phyloP scores from a whole-genome alignment of 768 basidiomycete genomes.

The Rhodotorula kratochvilovae region DNA sequence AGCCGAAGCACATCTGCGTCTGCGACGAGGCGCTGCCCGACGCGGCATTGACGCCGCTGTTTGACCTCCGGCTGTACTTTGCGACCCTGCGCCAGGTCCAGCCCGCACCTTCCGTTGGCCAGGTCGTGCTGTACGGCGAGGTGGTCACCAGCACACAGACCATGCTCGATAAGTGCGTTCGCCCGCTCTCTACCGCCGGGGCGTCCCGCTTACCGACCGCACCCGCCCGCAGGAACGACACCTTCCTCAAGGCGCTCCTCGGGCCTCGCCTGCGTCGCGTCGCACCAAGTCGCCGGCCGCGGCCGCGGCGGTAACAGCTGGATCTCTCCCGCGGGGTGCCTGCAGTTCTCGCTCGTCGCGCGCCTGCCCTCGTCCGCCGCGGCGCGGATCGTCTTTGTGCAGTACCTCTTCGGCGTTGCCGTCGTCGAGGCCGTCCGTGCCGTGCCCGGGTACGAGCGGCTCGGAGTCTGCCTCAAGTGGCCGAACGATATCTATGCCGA shows the following conservation, averaged over 20 bases:
- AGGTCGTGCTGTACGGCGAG: constrained; percentile 68
- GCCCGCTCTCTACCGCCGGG: neutral
- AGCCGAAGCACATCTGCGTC: constrained; percentile 44
- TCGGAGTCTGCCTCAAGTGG: constrained; percentile 80
- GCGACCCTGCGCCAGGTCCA: constrained; percentile 19
- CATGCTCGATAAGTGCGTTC: constrained; percentile 77
- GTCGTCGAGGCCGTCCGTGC: constrained; percentile 65
- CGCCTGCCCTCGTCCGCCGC: constrained; percentile 59
- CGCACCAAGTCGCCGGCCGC: constrained; percentile 78
- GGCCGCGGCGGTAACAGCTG: constrained; percentile 85
- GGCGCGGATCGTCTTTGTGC: constrained; percentile 77
- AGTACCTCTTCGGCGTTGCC: constrained; percentile 85
- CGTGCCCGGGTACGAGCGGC: constrained; percentile 55
- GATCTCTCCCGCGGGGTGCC: constrained; percentile 86
- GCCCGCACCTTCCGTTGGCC: constrained; percentile 12
- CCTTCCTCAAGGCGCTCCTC: constrained; percentile 61
- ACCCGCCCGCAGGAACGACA: constrained; percentile 62
- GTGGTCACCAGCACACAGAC: constrained; percentile 91
- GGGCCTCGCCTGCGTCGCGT: constrained; percentile 76
- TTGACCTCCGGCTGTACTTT: constrained; percentile 65
- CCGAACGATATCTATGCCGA: constrained; percentile 90
- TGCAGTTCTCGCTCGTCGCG: constrained; percentile 73
- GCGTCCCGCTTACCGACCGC: neutral
- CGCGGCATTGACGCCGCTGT: constrained; percentile 62
- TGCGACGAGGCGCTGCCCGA: constrained; percentile 40